phyloP scores from a whole-genome alignment of 2,329 filamentous ascomycete species.

The Rhinocladiella mackenziei region DNA sequence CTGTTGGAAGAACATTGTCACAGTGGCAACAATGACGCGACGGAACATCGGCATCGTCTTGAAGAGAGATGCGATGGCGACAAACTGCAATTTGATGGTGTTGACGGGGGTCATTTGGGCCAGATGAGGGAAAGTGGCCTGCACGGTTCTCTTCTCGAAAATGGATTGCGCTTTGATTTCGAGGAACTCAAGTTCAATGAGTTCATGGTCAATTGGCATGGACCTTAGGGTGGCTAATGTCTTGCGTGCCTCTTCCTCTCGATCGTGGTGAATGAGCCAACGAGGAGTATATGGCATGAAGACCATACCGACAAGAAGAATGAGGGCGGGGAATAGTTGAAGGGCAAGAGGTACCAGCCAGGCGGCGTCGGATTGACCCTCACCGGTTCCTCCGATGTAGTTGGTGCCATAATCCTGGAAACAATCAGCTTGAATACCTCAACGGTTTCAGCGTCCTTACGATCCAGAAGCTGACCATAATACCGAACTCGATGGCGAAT shows the following conservation, averaged over 20 bases:
- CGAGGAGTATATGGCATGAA: slow-evolving; percentile 55
- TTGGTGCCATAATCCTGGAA: slow-evolving; percentile 47
- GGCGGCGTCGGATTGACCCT: slow-evolving; percentile 59
- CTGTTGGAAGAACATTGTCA: slow-evolving; percentile 42
- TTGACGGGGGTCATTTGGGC: slow-evolving; percentile 59
- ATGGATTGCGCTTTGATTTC: slow-evolving; percentile 75
- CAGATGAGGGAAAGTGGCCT: slow-evolving; percentile 64
- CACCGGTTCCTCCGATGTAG: slow-evolving; percentile 61
- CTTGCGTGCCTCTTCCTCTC: slow-evolving; percentile 60
- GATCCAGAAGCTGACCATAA: slow-evolving; percentile 43
- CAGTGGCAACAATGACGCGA: slow-evolving; percentile 36
- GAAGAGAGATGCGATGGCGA: slow-evolving; percentile 37
- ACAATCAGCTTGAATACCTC: slow-evolving; percentile 16
- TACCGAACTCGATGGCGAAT: slow-evolving; percentile 43
- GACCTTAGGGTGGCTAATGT: slow-evolving; percentile 63
- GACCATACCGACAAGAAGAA: slow-evolving; percentile 37
- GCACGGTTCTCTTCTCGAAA: slow-evolving; percentile 69
- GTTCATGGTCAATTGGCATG: slow-evolving; percentile 28
- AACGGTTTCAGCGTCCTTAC: slow-evolving; percentile 11
- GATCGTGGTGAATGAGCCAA: slow-evolving; percentile 67
- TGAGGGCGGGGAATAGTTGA: slow-evolving; percentile 43
- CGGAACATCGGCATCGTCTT: slow-evolving; percentile 46
- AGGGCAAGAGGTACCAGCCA: slow-evolving; percentile 67
- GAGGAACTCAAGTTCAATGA: slow-evolving; percentile 57
- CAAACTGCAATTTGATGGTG: slow-evolving; percentile 62